Conservation (phyloP, 108 stramenopile genomes). For the Cylindrotheca fusiformis region DNA sequence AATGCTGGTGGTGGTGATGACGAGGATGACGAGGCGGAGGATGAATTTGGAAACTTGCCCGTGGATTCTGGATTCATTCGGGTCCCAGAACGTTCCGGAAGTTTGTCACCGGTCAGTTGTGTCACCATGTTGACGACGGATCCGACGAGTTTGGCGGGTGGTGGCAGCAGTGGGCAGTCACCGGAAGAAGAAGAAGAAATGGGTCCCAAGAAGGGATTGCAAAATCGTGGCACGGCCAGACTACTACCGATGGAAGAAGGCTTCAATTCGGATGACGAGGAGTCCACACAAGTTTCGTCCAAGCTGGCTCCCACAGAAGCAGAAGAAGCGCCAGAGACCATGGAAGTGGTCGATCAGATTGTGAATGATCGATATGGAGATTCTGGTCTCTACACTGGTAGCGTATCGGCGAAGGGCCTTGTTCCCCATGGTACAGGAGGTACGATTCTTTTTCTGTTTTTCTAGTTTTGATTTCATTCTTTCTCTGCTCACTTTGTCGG, state of each 20-base stretch:
- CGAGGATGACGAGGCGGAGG: constrained; percentile 12
- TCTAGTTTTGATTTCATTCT: no score
- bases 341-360: constrained; percentile 9
- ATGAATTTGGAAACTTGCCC: constrained; percentile 6
- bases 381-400: constrained; percentile 38
- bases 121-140: constrained; percentile 13
- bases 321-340: not conserved
- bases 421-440: constrained; percentile 57
- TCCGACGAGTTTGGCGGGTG: constrained; percentile 3
- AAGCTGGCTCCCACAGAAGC: not conserved
- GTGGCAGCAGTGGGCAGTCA: not conserved
- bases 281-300: not conserved
- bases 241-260: constrained; percentile 23
- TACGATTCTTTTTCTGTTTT: no score
- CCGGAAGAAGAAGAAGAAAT: constrained; percentile 5
- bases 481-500: no score
- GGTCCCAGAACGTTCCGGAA: constrained; percentile 3
- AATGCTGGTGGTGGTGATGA: constrained; percentile 15
- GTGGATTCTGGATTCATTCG: constrained; percentile 7
- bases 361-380: constrained; percentile 49
- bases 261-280: constrained; percentile 28
- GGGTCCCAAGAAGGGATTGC: constrained; percentile 13
- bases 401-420: constrained; percentile 8
- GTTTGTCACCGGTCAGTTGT: constrained; percentile 17
- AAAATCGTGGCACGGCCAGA: constrained; percentile 2